Percentiles rank a stretch among this genome's conserved stretches.
phyloP scores from a whole-genome alignment of 495 filamentous ascomycete genomes.

The Penicillium verhagenii region DNA sequence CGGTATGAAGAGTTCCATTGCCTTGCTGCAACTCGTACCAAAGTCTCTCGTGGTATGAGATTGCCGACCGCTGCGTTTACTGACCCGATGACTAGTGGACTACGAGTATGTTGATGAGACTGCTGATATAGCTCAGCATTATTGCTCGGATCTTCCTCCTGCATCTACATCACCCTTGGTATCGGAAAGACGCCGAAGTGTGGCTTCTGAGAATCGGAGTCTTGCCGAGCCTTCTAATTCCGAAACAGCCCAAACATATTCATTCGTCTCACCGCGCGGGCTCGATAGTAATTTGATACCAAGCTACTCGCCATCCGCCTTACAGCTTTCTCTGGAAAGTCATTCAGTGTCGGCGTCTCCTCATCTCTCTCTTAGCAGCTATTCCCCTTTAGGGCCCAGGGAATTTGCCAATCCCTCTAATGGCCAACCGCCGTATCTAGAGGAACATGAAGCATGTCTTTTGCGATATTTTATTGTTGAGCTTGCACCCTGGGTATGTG shows the following conservation, averaged over 20 bases:
- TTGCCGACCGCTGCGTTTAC: conserved; percentile 7
- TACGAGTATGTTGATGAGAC: conserved; percentile 24
- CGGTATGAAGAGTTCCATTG: conserved; percentile 1
- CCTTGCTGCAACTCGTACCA: too few species aligned
- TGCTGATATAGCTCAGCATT: conserved; percentile 18
- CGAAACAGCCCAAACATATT: conserved; percentile 5
- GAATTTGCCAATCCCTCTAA: background rate
- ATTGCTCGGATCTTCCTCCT: conserved; percentile 10
- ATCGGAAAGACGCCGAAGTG: conserved; percentile 5
- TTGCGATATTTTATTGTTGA: conserved; percentile 34
- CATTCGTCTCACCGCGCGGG: conserved; percentile 2
- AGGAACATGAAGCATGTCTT: conserved; percentile 29
- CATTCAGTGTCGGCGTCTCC: conserved; percentile 13
- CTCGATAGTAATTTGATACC: conserved; percentile 5
- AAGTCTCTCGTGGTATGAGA: background rate
- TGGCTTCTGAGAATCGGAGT: conserved; percentile 3
- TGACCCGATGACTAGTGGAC: conserved; percentile 9
- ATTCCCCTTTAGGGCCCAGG: conserved; percentile 8
- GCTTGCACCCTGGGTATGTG: conserved; percentile 28
- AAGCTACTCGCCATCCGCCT: conserved; percentile 9
- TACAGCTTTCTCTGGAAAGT: conserved; percentile 11
- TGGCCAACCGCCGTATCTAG: conserved; percentile 7
- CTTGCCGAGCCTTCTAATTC: conserved; percentile 2
- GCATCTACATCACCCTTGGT: conserved; percentile 1
- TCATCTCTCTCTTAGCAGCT: conserved; percentile 13